Evolutionary conservation across 129 eudicot genomes (phyloP), one percentile per base, ranked within the genome.

Genomic region (Pseudognaphalium luteoalbum): DNA sequence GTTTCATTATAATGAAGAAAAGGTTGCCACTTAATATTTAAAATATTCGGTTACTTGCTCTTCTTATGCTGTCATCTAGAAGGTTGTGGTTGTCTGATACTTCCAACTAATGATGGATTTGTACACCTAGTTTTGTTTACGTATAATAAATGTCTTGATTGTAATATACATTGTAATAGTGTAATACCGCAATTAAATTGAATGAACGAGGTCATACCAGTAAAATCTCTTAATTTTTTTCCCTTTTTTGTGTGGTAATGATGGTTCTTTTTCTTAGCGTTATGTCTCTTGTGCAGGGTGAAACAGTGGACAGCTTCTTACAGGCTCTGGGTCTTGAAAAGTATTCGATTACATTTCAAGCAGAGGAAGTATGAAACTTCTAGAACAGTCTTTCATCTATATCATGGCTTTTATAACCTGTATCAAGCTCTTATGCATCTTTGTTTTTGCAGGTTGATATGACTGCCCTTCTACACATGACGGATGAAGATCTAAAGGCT

Each of bases 401-500:
- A 65, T 19, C 50, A 28, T 56, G 20, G 4, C 6, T 54, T 35
- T 19, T 28, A 51, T 9, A 47, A 54, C 21, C 15, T 35, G 28
- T 73, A 34, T 39, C 19, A 37, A 71, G 42, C 57, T 20, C 44
- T 63, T 75, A 63, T 21, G 73, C 78, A 6, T 80, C 19, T 29
- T 5, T 15, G 44, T 41, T 74, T 59, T 66, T 79, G 71, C 81
- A 94, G 98, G 96, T 94, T 77, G 98, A 94, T 74, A 94, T 94
- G 98, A 72, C 97, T 6, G 96, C 98, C 15, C 96, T 94, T 72
- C 73, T 85, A 72, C 98, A 94, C 83, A 91, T 94, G 96, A 81
- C 80, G 30, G 98, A 91, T 83, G 98, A 87, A 50, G 98, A 94
- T 71, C 90, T 94, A 33, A 94, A 94, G 78, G 97, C 90, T 70